phyloP scores from a whole-genome alignment of 345 rosid genomes.

The Populus alba region DNA sequence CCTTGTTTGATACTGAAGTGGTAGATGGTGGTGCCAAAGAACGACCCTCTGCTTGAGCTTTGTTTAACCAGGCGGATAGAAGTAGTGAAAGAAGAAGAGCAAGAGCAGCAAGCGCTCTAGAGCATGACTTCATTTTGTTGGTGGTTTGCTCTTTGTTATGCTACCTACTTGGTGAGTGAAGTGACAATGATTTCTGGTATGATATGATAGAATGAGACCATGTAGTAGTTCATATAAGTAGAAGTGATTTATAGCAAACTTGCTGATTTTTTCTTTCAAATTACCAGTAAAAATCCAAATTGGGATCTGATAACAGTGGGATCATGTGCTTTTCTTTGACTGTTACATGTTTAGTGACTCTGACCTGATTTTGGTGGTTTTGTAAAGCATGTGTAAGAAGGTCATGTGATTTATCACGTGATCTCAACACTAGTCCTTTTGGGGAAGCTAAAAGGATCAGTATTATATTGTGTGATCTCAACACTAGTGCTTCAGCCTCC shows the following conservation, averaged over 20 bases:
- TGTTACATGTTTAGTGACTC: constrained; percentile 16
- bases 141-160: background rate
- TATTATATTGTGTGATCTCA: background rate
- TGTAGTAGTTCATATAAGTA: background rate
- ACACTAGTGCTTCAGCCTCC: background rate
- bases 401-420: constrained; percentile 55
- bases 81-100: constrained; percentile 40
- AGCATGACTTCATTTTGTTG: constrained; percentile 43
- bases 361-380: constrained; percentile 11
- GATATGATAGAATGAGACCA: background rate
- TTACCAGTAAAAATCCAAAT: constrained; percentile 7
- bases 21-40: background rate
- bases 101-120: constrained; percentile 28
- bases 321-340: constrained; percentile 60
- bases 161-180: background rate
- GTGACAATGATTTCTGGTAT: background rate
- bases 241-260: background rate
- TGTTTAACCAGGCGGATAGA: constrained; percentile 36
- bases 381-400: background rate
- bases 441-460: constrained; percentile 4
- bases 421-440: constrained; percentile 7
- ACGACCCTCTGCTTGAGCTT: constrained; percentile 42
- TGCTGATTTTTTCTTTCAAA: background rate
- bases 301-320: constrained; percentile 44
- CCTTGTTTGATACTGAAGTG: background rate